These are phyloP conservation scores for Neurospora sp. DNA, from an alignment of 495 filamentous ascomycete genomes.

Conservation along the genomic window DNA sequence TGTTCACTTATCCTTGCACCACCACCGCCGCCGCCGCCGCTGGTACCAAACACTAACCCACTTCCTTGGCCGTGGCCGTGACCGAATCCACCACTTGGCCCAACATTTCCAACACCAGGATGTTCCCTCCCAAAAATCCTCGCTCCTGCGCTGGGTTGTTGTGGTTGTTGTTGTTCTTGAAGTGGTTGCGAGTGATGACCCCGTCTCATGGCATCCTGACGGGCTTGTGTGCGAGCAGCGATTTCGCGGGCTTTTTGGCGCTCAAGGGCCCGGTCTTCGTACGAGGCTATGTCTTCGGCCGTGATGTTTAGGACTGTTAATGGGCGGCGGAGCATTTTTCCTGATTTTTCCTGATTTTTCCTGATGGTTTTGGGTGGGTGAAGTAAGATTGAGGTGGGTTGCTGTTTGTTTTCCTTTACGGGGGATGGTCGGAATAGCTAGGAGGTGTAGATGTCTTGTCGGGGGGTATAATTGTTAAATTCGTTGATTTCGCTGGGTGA, in stretches of 20 bases:
- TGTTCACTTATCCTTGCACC: neutral
- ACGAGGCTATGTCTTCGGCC: slow-evolving; percentile 63
- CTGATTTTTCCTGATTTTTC: slow-evolving; percentile 23
- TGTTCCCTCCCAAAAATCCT: neutral
- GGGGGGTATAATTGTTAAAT: neutral
- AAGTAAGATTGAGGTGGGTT: neutral
- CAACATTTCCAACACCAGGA: neutral
- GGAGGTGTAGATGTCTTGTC: neutral
- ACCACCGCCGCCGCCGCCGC: neutral
- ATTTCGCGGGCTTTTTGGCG: slow-evolving; percentile 15
- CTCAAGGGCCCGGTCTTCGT: slow-evolving; percentile 50
- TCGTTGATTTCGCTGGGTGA: neutral
- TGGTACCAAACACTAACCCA: neutral
- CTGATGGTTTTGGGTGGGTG: neutral
- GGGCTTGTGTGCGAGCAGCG: slow-evolving; percentile 6
- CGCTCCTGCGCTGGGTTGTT: neutral
- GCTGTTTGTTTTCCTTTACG: neutral
- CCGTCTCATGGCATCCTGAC: slow-evolving; percentile 6
- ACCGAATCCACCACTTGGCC: neutral
- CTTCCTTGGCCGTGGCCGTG: neutral
- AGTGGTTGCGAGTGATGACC: slow-evolving; percentile 3
- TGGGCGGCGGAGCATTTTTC: slow-evolving; percentile 69
- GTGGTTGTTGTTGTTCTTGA: neutral
- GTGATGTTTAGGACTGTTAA: slow-evolving; percentile 71
- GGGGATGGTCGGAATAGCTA: neutral